These are phyloP conservation scores for Urochloa ruziziensis DNA, from an alignment of 176 grass and related monocot genomes.

Conservation along the genomic window DNA sequence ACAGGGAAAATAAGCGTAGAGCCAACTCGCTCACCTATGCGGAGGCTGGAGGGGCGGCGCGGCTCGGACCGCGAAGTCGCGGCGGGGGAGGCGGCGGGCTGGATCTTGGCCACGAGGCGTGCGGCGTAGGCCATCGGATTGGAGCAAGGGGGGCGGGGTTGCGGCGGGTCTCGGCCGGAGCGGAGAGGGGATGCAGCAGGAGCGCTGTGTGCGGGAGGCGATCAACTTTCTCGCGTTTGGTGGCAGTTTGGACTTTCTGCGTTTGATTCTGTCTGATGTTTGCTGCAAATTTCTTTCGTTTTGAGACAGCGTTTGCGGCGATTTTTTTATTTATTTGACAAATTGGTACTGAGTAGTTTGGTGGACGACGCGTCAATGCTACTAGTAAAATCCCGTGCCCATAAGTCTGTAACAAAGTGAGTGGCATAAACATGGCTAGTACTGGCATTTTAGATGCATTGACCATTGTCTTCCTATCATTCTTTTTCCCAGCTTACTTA, in stretches of 20 bases:
- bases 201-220: not conserved
- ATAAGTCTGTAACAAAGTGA: not conserved
- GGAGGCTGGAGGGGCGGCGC: not conserved
- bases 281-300: not conserved
- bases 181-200: not conserved
- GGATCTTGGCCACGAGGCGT: slow-evolving; percentile 19
- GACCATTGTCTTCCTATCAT: not conserved
- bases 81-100: not conserved
- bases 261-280: not conserved
- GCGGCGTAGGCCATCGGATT: slow-evolving; percentile 15
- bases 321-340: not conserved
- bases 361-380: not conserved
- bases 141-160: not conserved
- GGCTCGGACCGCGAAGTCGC: not conserved
- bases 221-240: slow-evolving; percentile 8
- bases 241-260: not conserved
- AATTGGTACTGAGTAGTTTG: no score
- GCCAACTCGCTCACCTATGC: slow-evolving; percentile 6
- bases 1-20: not conserved
- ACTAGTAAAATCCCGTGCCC: not conserved
- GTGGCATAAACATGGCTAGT: not conserved
- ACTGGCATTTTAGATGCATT: not conserved
- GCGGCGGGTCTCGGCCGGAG: not conserved
- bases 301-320: not conserved
- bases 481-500: not conserved